Evolutionary conservation across 495 filamentous ascomycete genomes (phyloP).

Genomic region (Penicillium simplicissimum): DNA sequence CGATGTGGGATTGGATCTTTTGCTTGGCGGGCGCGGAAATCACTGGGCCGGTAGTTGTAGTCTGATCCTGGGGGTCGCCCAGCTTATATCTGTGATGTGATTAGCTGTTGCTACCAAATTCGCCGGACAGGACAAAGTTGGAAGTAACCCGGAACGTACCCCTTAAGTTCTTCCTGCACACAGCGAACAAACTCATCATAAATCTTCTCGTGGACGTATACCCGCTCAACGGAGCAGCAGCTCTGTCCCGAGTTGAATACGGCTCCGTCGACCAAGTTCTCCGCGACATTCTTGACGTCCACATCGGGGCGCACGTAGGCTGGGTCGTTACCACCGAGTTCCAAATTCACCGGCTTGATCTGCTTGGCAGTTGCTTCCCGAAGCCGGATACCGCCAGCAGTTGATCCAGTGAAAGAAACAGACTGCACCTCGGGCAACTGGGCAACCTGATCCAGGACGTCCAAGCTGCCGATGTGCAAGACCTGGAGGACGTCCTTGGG

Average conservation of each 20-base stretch:
- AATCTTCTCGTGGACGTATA: constrained; percentile 86
- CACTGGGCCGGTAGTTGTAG: constrained; percentile 85
- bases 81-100: constrained; percentile 68
- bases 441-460: constrained; percentile 74
- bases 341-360: constrained; percentile 79
- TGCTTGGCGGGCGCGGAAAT: constrained; percentile 70
- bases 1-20: constrained; percentile 76
- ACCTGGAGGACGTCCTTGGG: constrained; percentile 81
- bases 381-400: constrained; percentile 78
- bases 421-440: constrained; percentile 70
- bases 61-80: constrained; percentile 77
- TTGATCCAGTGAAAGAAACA: constrained; percentile 91
- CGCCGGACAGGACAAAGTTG: too few relatives aligned
- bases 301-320: constrained; percentile 87
- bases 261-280: constrained; percentile 90
- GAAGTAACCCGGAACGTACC: constrained; percentile 21
- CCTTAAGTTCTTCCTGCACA: constrained; percentile 70
- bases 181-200: constrained; percentile 78
- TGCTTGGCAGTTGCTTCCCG: constrained; percentile 78
- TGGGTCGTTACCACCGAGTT: constrained; percentile 92
- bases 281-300: constrained; percentile 83
- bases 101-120: background rate
- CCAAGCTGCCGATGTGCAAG: constrained; percentile 77
- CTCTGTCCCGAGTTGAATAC: constrained; percentile 97
- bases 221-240: constrained; percentile 88